Evolutionary conservation across 2,329 filamentous ascomycete genomes (phyloP), one percentile per base, ranked within the genome.

Genomic region (Colletotrichum chlorophyti): DNA sequence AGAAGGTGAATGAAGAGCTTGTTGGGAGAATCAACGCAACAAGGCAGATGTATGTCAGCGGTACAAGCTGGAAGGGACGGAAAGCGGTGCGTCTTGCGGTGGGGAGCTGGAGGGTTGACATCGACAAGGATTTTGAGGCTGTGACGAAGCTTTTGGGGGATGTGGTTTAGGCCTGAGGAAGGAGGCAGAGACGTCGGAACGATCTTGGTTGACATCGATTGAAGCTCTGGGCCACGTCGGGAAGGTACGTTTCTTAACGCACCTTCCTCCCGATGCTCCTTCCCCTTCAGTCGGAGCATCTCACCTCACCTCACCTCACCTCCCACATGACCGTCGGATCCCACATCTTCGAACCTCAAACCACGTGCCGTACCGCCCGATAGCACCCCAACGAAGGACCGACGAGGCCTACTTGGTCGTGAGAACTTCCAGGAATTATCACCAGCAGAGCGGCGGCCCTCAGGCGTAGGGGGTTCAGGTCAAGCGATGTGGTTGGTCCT

Each of bases 11-110:
- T 65, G 70, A 77, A 2, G 74, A 77, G 34, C 75, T 97, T n/a
- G 87, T 90, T 0, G 76, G 81, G 8, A 84, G 76, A 50, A 93
- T 97, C 65, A 97, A 97, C 68, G 81, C 74, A 5, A 88, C 84
- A 1, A 82, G 87, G 35, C 85, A 84, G 67, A 89, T 97, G 67
- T 97, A 93, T 68, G 89, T 96, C 5, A 93, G 90, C 59, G 91
- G 91, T 0, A 96, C 91, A 11, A 80, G 75, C 41, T 97, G 93
- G 92, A 79, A 86, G 37, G 90, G 89, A 0, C 76, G 79, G 54
- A 83, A 87, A 54, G 93, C 93, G 8, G 89, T 88, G 60, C 82
- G 94, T n/a, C 85, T 97, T 65, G 93, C 94, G 0, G 86, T 97
- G 37, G 89, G 90, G 34, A 97, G 91, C 68, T 97, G 93, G 91